These are phyloP conservation scores for Gossypium gossypioides DNA, from an alignment of 441 rosid genomes.

Conservation along the genomic window DNA sequence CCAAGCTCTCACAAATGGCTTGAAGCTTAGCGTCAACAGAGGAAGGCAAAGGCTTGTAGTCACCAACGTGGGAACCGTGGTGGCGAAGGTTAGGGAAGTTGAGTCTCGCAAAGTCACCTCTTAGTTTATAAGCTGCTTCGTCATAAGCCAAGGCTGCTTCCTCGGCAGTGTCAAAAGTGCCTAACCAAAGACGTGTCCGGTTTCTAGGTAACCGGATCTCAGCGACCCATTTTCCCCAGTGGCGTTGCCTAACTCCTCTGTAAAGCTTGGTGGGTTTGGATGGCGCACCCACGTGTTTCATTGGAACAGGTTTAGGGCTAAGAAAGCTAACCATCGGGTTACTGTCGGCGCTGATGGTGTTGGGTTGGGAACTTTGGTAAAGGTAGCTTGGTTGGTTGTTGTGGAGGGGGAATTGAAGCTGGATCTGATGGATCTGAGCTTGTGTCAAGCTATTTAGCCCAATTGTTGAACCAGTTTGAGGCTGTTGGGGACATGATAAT, in stretches of 20 bases:
- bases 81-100: constrained; percentile 50
- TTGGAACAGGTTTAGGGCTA: constrained; percentile 34
- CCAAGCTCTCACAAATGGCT: constrained; percentile 48
- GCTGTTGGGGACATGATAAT: constrained; percentile 12
- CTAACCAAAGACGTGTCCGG: constrained; percentile 59
- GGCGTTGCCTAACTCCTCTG: constrained; percentile 58
- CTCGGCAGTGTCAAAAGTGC: constrained; percentile 58
- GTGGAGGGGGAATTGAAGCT: constrained; percentile 25
- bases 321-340: constrained; percentile 23
- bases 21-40: constrained; percentile 58
- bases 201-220: constrained; percentile 60
- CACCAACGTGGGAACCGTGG: constrained; percentile 43
- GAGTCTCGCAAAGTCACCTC: constrained; percentile 54
- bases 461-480: constrained; percentile 14
- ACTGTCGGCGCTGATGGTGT: background rate
- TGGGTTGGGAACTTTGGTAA: background rate
- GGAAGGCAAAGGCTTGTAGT: constrained; percentile 54
- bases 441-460: constrained; percentile 38
- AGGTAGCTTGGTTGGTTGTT: constrained; percentile 23
- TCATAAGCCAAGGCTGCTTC: constrained; percentile 62
- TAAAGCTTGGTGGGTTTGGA: constrained; percentile 43
- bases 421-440: constrained; percentile 41
- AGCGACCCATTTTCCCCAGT: constrained; percentile 74
- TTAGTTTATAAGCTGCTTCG: constrained; percentile 48
- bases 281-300: constrained; percentile 36